Base-by-base conservation (phyloP, 1,284 basidiomycete species). In the Cryptococcus amylolentus region DNA sequence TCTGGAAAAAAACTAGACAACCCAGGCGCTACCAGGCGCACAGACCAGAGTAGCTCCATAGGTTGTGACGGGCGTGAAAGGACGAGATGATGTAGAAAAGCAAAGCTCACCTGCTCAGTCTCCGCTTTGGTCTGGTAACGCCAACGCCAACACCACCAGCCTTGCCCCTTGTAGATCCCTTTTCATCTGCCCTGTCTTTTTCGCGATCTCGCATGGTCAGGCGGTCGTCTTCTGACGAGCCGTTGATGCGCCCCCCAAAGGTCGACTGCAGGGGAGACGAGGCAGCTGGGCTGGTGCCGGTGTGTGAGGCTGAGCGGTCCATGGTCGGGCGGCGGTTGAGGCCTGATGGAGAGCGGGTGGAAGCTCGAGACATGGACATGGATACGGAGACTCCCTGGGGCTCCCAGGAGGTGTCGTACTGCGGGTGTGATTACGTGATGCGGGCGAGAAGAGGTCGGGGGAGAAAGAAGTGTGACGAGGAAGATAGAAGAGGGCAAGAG, bases 41-140 rank as follows among this genome's bases (percentile, higher is more conserved):
- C 45, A 46, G 45, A 46, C 44, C 26, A 18, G 45, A 9, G 9
- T 4, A 4, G n/a, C 16, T 14, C 4, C 27, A 39, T 49, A 39
- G 35, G 18, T 16, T 14, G n/a, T 12, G 4, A 49, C 7, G 48
- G 23, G 48, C 48, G 35, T 12, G 35, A 20, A 51, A 13, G 31
- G 48, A 23, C 23, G 23, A 23, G 23, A 20, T 12, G 37, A 1
- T 39, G 41, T 16, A 42, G 31, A 28, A 45, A 28, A 49, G 28
- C 37, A 48, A 23, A 14, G 61, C 73, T 71, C 61, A 76, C 73
- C 73, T 73, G 52, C 72, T 73, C 51, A 76, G 49, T 18, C 73
- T 49, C 39, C 73, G 56, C 55, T 76, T 76, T 1, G 73, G 73
- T 42, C 63, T 63, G 5, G 72, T 73, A 14, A 71, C 68, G 4